A percentile compares a stretch with the other conserved stretches of the same genome.
Conservation (phyloP, 208 protist genomes). For the Zelonia costaricensis region DNA sequence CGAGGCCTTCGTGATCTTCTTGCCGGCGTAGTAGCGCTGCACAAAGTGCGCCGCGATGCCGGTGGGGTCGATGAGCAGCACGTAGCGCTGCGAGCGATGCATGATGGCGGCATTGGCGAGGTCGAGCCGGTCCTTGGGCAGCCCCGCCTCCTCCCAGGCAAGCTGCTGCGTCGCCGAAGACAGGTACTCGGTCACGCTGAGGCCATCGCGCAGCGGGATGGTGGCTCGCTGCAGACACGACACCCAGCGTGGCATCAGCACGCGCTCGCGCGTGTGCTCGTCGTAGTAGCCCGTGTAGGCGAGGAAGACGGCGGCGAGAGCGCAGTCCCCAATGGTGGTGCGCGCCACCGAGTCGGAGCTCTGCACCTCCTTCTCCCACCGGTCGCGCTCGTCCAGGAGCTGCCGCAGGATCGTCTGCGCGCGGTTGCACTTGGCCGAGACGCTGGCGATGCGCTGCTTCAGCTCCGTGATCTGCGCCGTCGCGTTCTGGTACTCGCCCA, state of each 20-base stretch:
- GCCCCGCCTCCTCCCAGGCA: slow-evolving; percentile 92
- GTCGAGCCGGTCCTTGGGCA: slow-evolving; percentile 97
- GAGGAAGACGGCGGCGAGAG: slow-evolving; percentile 96
- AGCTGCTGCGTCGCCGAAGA: slow-evolving; percentile 92
- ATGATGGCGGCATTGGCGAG: slow-evolving; percentile 99
- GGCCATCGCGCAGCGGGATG: slow-evolving; percentile 68
- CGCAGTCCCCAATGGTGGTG: slow-evolving; percentile 96
- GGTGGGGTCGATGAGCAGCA: slow-evolving; percentile 99
- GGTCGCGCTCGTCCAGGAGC: slow-evolving; percentile 92
- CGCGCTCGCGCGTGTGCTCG: slow-evolving; percentile 84
- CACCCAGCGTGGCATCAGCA: slow-evolving; percentile 91
- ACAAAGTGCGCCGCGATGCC: slow-evolving; percentile 96
- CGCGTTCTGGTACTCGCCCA: slow-evolving; percentile 95
- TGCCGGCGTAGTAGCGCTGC: slow-evolving; percentile 67
- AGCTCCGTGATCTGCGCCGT: slow-evolving; percentile 92
- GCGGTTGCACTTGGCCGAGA: slow-evolving; percentile 91
- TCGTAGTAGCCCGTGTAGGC: slow-evolving; percentile 99
- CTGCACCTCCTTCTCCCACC: slow-evolving; percentile 94
- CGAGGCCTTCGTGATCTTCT: slow-evolving; percentile 93
- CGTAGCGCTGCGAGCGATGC: slow-evolving; percentile 93
- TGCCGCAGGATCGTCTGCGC: slow-evolving; percentile 92
- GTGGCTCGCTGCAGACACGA: slow-evolving; percentile 50
- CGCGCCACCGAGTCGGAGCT: slow-evolving; percentile 87
- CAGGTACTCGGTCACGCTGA: slow-evolving; percentile 93
- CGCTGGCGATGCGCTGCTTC: slow-evolving; percentile 84